Conservation (phyloP, 805 yeast genomes). For the Kodamaea kaohsiungensis region DNA sequence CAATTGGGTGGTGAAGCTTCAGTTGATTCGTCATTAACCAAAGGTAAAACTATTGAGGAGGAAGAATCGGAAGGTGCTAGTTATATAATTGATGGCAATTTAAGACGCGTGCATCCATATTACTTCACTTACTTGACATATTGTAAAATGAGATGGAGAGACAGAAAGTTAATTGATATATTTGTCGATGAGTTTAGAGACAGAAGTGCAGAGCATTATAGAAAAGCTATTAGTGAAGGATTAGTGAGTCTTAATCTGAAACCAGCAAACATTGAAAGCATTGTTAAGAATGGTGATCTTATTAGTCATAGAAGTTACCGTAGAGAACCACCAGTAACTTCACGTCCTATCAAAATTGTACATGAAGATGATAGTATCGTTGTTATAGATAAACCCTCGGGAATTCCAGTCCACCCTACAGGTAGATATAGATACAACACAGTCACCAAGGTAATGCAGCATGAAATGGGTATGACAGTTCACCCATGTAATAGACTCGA, state of each 20-base stretch:
- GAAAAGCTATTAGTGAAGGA: slow-evolving; percentile 52
- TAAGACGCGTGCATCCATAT: slow-evolving; percentile 81
- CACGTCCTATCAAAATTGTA: slow-evolving; percentile 62
- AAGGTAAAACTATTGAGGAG: slow-evolving; percentile 44
- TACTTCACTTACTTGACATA: slow-evolving; percentile 86
- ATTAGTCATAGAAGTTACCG: slow-evolving; percentile 79
- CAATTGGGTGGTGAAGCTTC: slow-evolving; percentile 37
- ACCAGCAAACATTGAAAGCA: slow-evolving; percentile 62
- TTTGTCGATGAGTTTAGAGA: slow-evolving; percentile 86
- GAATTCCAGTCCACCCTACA: slow-evolving; percentile 95
- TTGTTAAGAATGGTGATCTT: slow-evolving; percentile 79
- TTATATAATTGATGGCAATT: slow-evolving; percentile 56
- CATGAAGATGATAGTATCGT: slow-evolving; percentile 73
- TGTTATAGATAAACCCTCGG: slow-evolving; percentile 91
- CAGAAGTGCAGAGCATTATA: slow-evolving; percentile 65
- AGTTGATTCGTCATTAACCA: slow-evolving; percentile 17
- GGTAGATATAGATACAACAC: slow-evolving; percentile 80
- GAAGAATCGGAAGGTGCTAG: slow-evolving; percentile 61
- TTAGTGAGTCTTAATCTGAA: slow-evolving; percentile 71
- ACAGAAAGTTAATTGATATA: slow-evolving; percentile 74
- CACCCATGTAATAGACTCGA: slow-evolving; percentile 88
- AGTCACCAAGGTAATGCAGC: slow-evolving; percentile 72
- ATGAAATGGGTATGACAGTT: slow-evolving; percentile 63
- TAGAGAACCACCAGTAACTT: slow-evolving; percentile 84
- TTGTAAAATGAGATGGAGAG: slow-evolving; percentile 91